Evolutionary conservation across 176 grass and related monocot species (phyloP).

Genomic region (Carex scoparia): DNA sequence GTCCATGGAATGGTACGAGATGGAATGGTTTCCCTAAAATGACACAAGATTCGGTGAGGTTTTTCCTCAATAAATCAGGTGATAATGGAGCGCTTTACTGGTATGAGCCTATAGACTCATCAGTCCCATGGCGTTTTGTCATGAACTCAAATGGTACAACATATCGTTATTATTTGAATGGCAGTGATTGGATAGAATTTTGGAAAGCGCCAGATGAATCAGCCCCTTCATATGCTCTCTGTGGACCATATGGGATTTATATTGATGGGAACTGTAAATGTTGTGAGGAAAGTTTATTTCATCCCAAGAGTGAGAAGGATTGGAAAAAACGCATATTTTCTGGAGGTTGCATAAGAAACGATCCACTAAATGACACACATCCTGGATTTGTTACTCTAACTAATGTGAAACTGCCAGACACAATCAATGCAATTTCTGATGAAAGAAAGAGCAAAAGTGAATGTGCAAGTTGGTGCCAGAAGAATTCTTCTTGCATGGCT

Average conservation of each 20-base stretch:
- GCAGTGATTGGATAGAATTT: background rate
- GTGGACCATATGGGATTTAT: conserved; percentile 5
- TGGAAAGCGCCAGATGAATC: background rate
- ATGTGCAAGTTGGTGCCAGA: background rate
- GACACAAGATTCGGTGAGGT: background rate
- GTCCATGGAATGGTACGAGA: background rate
- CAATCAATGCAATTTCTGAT: conserved; percentile 2
- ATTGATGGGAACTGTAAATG: background rate
- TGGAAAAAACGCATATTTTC: background rate
- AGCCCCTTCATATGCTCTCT: background rate
- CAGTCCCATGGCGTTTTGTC: background rate
- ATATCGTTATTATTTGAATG: background rate
- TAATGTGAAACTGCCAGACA: conserved; percentile 11
- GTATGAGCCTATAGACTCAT: background rate
- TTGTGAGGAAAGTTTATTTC: background rate
- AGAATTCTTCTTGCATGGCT: conserved; percentile 2
- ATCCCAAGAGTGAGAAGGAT: background rate
- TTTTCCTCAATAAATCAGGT: background rate
- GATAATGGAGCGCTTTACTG: background rate
- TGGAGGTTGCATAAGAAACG: background rate
- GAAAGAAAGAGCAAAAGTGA: background rate
- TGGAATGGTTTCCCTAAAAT: conserved; percentile 11
- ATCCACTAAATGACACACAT: background rate
- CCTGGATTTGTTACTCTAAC: background rate
- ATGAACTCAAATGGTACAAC: background rate